Evolutionary conservation across 768 basidiomycete genomes (phyloP).

Genomic region (Tulasnella sp.): DNA sequence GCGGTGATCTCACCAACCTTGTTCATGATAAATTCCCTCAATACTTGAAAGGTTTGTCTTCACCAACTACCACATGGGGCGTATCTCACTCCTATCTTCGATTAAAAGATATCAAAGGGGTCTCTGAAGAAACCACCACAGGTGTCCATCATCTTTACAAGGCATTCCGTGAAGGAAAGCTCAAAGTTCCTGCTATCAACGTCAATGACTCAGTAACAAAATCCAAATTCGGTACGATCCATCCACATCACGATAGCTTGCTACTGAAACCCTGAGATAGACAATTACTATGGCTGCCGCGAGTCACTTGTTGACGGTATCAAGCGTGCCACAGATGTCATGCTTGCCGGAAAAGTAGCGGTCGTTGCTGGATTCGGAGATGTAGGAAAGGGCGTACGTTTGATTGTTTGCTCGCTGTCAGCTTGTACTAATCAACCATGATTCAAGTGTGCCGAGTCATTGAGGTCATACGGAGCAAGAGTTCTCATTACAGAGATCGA

Average conservation of each 20-base stretch:
- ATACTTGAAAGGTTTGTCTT: constrained; percentile 51
- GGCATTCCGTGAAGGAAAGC: constrained; percentile 80
- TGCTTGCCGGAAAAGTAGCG: constrained; percentile 99
- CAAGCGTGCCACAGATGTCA: constrained; percentile 99
- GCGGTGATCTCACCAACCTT: constrained; percentile 87
- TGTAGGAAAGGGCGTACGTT: constrained; percentile 93
- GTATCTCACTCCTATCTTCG: neutral
- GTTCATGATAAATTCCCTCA: constrained; percentile 97
- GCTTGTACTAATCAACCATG: neutral
- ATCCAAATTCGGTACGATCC: constrained; percentile 62
- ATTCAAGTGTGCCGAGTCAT: constrained; percentile 83
- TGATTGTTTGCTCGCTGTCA: neutral
- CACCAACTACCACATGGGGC: neutral
- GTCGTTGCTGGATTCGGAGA: constrained; percentile 99
- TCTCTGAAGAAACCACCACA: constrained; percentile 99
- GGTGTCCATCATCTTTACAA: constrained; percentile 99
- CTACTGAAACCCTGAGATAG: constrained; percentile 21
- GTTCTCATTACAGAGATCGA: constrained; percentile 97
- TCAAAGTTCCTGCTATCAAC: constrained; percentile 98
- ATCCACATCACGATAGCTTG: neutral
- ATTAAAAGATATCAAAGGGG: constrained; percentile 62
- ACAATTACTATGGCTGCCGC: constrained; percentile 97
- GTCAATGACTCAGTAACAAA: constrained; percentile 99
- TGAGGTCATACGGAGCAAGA: constrained; percentile 93
- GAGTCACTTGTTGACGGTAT: constrained; percentile 99